Evolutionary conservation across 371 early-diverging fungal genomes (phyloP).

Genomic region (Rhizopus stolonifer): DNA sequence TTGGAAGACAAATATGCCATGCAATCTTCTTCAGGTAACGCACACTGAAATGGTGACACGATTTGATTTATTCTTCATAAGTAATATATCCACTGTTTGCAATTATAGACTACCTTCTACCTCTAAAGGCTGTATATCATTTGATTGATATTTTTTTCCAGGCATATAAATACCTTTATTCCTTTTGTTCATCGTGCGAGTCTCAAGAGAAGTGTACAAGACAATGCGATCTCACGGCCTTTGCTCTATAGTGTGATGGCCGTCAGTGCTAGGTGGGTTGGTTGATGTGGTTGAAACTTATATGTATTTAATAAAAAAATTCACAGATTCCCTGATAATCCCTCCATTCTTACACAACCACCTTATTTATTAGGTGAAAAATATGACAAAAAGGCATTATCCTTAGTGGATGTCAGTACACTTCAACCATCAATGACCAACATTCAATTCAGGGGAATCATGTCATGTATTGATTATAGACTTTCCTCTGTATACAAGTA

Average conservation of each 20-base stretch:
- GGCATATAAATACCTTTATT: constrained; percentile 52
- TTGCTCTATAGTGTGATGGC: constrained; percentile 45
- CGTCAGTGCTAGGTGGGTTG: constrained; percentile 40
- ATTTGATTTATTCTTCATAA: too few species aligned
- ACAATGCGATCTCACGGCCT: constrained; percentile 37
- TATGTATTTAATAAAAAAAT: too few species aligned
- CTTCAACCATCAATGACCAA: constrained; percentile 55
- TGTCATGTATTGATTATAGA: constrained; percentile 62
- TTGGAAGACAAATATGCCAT: too few species aligned
- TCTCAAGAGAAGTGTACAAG: constrained; percentile 28
- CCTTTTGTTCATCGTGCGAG: constrained; percentile 52
- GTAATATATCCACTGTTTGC: too few species aligned
- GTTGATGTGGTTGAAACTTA: not conserved
- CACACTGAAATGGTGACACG: too few species aligned
- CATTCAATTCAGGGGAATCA: constrained; percentile 60
- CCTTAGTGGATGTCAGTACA: constrained; percentile 36
- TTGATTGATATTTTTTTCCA: constrained; percentile 61
- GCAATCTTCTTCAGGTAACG: too few species aligned
- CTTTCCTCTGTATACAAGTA: constrained; percentile 56
- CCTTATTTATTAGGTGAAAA: constrained; percentile 46
- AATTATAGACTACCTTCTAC: constrained; percentile 39
- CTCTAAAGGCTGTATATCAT: constrained; percentile 51
- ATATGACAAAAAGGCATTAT: constrained; percentile 41
- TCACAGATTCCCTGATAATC: constrained; percentile 39
- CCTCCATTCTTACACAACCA: constrained; percentile 37